Evolutionary conservation across 108 stramenopile genomes (phyloP).

Genomic region (Aurantiochytrium sp.): DNA sequence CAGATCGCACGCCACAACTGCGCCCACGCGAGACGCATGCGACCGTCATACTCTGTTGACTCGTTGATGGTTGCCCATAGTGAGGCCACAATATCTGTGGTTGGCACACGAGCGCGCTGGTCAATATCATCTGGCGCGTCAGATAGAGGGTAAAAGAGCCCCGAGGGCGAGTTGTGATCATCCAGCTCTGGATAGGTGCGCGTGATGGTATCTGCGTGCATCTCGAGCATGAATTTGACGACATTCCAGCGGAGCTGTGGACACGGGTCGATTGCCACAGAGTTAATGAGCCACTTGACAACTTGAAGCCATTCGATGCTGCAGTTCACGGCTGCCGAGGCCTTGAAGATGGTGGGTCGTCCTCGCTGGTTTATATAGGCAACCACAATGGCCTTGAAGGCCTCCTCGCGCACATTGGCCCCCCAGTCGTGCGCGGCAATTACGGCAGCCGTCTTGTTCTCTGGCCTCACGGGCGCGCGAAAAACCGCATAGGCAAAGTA

Average conservation of each 20-base stretch:
- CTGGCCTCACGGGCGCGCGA: neutral
- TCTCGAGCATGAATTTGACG: neutral
- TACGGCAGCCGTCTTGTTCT: neutral
- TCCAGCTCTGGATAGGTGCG: neutral
- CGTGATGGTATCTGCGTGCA: neutral
- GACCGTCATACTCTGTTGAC: neutral
- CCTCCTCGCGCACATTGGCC: neutral
- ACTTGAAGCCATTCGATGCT: neutral
- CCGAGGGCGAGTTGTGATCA: neutral
- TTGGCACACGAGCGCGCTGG: neutral
- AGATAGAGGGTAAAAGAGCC: neutral
- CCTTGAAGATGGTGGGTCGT: neutral
- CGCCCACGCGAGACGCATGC: neutral
- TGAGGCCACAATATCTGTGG: neutral
- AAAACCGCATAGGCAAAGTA: neutral
- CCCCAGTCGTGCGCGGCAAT: neutral
- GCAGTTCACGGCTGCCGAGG: neutral
- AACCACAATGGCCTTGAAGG: neutral
- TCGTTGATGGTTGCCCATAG: conserved; percentile 10
- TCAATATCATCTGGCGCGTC: neutral
- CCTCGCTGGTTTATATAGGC: neutral
- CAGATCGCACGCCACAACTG: neutral
- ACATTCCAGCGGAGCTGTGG: conserved; percentile 8
- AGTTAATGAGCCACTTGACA: neutral
- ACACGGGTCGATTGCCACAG: neutral